Evolutionary conservation across 768 basidiomycete genomes (phyloP), one percentile per base, ranked within the genome.

Genomic region (Tylopilus balloui): DNA sequence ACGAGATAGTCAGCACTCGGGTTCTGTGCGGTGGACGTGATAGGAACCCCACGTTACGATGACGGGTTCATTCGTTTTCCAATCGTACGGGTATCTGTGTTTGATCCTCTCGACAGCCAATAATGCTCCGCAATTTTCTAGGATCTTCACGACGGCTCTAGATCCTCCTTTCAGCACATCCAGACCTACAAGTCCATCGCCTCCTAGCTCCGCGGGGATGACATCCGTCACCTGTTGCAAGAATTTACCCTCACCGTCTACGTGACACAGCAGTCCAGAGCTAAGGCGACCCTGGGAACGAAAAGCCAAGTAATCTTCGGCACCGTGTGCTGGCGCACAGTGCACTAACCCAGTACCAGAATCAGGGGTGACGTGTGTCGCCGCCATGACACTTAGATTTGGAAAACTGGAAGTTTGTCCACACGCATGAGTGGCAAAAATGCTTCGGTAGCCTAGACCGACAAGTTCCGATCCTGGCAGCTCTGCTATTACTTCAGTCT

Each of bases 271-370:
- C 37, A 94, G 72, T 12, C 77, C 66, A 1, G 71, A 57, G 38
- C 56, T 57, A n/a, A 86, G 63, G 21, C 82, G 69, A 25, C 75
- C 78, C 2, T 80, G 71, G 0, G 71, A 56, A n/a, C 75, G 79
- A 71, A 89, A 91, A 6, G 81, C 76, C 25, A 78, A 76, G 62
- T 95, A 99, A 66, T 99, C 95, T 58, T 99, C 95, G 10, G 79
- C 77, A 15, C 94, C 95, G 59, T 98, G 95, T 1, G 91, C 93
- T 12, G 95, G 94, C 0, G 95, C 94, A 55, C 87, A 90, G 61
- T 98, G 95, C 1, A 99, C 95, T 12, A 97, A 78, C 28, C 95
- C 94, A 2, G 94, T 96, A 6, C 95, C 95, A n/a, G 92, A 87
- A 15, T 84, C 79, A 0, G 86, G 68, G 1, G 86, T 91, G 14